Evolutionary conservation across 345 rosid genomes (phyloP), one percentile per base, ranked within the genome.

Genomic region (Eucalyptus cloeziana): DNA sequence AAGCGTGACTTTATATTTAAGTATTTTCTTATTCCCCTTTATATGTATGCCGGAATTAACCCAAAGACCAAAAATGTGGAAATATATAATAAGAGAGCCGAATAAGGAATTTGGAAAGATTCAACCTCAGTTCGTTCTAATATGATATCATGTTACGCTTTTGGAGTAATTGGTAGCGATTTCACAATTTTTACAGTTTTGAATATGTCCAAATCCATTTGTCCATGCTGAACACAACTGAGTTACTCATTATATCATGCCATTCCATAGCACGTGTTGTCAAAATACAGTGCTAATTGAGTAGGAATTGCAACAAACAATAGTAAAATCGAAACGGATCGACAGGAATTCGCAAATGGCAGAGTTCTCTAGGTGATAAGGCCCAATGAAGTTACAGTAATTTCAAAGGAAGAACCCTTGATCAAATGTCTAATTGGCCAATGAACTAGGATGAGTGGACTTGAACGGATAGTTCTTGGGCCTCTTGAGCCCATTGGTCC

Each of bases 21-120:
- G n/a, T 24, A 13, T 62, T 27, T 62, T 62, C 30, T 25, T 60
- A 3, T 14, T 30, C n/a, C 1, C 33, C 4, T 30, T 30, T 62
- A 30, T 3, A 14, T 13, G 4, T 62, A 30, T 3, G 33, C 1
- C 0, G 8, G 33, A 12, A 14, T 62, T 6, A 0, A 62, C 33
- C 69, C 31, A 1, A 30, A 30, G 69, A 62, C 17, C 7, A 30
- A 62, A 58, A 58, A 25, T 58, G 30, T 58, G 64, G n/a, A 24
- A 58, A 58, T 11, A 58, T 25, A 58, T 58, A 7, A 62, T 62
- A 62, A 62, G 17, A 13, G 16, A 62, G 71, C 5, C 1, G 9
- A 62, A 62, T 62, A 62, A 62, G 4, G 33, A 62, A 62, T 62
- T n/a, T 27, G 17, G 69, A 62, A 62, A 62, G 3, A 62, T 62